Evolutionary conservation across 352 stramenopile species (phyloP), one percentile per base, ranked within the genome.

Genomic region (Peronosclerospora sorghi): DNA sequence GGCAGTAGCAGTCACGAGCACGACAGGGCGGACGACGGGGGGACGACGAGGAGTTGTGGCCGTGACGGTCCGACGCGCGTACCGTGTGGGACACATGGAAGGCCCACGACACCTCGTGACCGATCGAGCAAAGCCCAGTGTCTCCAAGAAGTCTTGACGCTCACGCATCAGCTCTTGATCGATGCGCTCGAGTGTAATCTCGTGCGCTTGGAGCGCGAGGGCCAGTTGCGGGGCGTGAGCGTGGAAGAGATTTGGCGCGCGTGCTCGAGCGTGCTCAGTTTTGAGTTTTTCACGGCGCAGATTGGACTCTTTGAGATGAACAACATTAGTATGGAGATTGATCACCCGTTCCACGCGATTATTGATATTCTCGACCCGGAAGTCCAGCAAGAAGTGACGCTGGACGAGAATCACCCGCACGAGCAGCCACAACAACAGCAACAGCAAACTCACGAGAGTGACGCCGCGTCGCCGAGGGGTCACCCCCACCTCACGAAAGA

Each of bases 291-390:
- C 28, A 83, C 76, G 8, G 70, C 75, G 21, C 67, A 96, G 39
- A 81, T 98, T 32, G 94, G 93, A 18, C 83, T 95, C n/a, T 97
- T 97, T 59, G 92, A 97, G 65, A 95, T 97, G 69, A 98, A 98
- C 67, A 95, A 96, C 49, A 84, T 97, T 27, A 89, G 88, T 35
- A 71, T 98, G 56, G 77, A 96, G 53, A 63, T 87, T 23, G 73
- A 86, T 41, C 75, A 96, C 56, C 75, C 86, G 7, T 84, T 86
- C 44, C 67, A 66, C 17, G 67, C 67, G 2, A 70, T 83, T 8
- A 68, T 80, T 21, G 74, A 87, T 44, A 73, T 87, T 14, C 47
- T 87, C n/a, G 74, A 84, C 27, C 62, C 67, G 8, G 64, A 74
- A n/a, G 49, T 60, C 1, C 42, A 60, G 49, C 44, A 55, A 8